Base-by-base conservation (phyloP, 192 early-diverging fungal genomes). In the Umbelopsis vinacea region DNA sequence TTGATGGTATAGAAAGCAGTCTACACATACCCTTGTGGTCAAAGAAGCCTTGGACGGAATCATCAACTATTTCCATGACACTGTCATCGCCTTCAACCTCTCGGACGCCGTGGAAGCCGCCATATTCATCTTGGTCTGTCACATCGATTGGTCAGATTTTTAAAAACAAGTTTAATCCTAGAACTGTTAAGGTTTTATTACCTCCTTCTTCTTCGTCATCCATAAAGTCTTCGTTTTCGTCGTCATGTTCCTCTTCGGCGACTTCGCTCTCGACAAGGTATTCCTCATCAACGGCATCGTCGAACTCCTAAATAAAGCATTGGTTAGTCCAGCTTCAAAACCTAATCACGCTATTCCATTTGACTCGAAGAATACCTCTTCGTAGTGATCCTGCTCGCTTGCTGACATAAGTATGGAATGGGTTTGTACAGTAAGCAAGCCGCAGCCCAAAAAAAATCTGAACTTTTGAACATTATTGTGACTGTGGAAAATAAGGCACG, bases 1-100 rank as follows among this genome's bases (percentile, higher is more conserved):
- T 46, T 43, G 4, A 3, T 21, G 21, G 29, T 29, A 70, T 54
- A 55, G 40, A 26, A 6, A 71, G 53, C 40, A 11, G 12, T n/a
- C 29, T 22, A 47, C 17, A 52, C 53, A 22, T 81, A 89, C 90
- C 89, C 79, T 91, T 87, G 81, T 98, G 96, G 23, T 82, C 85
- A 69, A 97, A 95, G 79, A 98, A 97, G 11, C 94, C 95, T 78
- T 94, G 92, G 9, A 94, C 83, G n/a, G 95, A 94, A 73, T 98
- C 93, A 76, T 95, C 94, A 37, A 88, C 79, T 24, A 91, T 73
- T 45, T 90, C 87, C 22, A 88, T 77, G 72, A 83, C 78, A 22
- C 87, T 81, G 19, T 91, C 85, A 21, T 87, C 85, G 6, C 83
- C 85, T 9, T 78, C 82, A 14, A 82, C 82, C 69, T 80, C 75